Percentiles rank a stretch among this genome's conserved stretches.
These are phyloP conservation scores for Aspergillus japonicus DNA, from an alignment of 2,329 filamentous ascomycete genomes.

Conservation along the genomic window DNA sequence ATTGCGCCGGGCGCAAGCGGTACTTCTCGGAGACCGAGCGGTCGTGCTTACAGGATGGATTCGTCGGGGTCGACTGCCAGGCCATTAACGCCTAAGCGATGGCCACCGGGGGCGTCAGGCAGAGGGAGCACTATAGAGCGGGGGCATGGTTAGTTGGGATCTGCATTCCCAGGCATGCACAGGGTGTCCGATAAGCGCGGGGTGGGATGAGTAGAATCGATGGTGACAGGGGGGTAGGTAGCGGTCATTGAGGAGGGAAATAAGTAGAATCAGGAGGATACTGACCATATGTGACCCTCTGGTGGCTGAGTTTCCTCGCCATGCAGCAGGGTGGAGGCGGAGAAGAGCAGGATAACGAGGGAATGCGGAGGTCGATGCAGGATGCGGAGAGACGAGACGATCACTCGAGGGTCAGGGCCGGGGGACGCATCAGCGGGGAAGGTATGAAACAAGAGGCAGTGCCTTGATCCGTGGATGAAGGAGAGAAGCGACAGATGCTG, in stretches of 20 bases:
- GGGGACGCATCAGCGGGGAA: conserved; percentile 8
- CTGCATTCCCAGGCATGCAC: not conserved
- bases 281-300: conserved; percentile 68
- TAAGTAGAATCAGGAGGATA: too few relatives aligned
- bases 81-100: conserved; percentile 92
- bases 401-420: conserved; percentile 14
- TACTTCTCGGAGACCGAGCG: not conserved
- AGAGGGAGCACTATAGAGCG: conserved; percentile 63
- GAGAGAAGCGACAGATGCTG: not conserved
- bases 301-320: conserved; percentile 67
- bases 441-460: not conserved
- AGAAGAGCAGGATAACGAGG: conserved; percentile 17
- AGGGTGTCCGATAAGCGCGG: conserved; percentile 11
- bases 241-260: not conserved
- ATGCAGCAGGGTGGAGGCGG: conserved; percentile 43
- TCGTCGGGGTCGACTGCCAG: conserved; percentile 80
- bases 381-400: conserved; percentile 22
- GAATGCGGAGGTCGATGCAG: conserved; percentile 19
- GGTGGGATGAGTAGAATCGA: not conserved
- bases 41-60: conserved; percentile 72
- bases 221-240: not conserved
- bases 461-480: not conserved
- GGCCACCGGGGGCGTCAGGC: conserved; percentile 73
- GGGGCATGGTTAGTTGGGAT: conserved; percentile 8
- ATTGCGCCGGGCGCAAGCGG: not conserved